Conservation (phyloP, 2,329 filamentous ascomycete genomes). For the Neonectria neomacrospora region DNA sequence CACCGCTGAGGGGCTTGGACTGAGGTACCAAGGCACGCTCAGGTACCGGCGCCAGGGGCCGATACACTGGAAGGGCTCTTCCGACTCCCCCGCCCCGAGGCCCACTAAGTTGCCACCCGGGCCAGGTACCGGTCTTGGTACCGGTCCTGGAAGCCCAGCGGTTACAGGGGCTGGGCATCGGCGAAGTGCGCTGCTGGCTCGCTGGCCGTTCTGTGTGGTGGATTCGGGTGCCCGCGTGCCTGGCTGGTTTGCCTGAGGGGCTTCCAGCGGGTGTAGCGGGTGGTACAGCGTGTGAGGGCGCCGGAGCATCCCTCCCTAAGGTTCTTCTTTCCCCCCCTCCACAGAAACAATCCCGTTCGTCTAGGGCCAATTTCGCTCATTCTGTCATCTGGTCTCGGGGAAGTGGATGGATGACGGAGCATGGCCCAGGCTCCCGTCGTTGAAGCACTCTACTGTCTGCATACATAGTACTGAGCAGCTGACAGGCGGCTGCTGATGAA, state of each 20-base stretch:
- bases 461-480: too few relatives aligned
- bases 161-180: slow-evolving; percentile 26
- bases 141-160: background rate
- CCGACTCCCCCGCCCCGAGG: slow-evolving; percentile 29
- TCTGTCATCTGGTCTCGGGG: slow-evolving; percentile 5
- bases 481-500: background rate
- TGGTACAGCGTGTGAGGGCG: slow-evolving; percentile 8
- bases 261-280: slow-evolving; percentile 13
- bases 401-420: background rate
- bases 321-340: background rate
- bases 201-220: slow-evolving; percentile 8
- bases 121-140: slow-evolving; percentile 35
- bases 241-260: background rate
- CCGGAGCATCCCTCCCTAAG: slow-evolving; percentile 7
- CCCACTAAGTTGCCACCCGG: slow-evolving; percentile 34
- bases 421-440: background rate
- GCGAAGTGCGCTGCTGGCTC: slow-evolving; percentile 1
- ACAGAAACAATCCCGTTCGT: background rate
- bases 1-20: too few relatives aligned
- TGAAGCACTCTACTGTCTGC: background rate
- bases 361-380: slow-evolving; percentile 23
- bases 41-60: slow-evolving; percentile 45
- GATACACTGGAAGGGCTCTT: slow-evolving; percentile 34
- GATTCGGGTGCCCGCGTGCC: slow-evolving; percentile 13
- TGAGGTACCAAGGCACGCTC: slow-evolving; percentile 13